A percentile compares a stretch with the other conserved stretches of the same genome.
phyloP scores from a whole-genome alignment of 2,329 filamentous ascomycete species.

The Claviceps humidiphila region DNA sequence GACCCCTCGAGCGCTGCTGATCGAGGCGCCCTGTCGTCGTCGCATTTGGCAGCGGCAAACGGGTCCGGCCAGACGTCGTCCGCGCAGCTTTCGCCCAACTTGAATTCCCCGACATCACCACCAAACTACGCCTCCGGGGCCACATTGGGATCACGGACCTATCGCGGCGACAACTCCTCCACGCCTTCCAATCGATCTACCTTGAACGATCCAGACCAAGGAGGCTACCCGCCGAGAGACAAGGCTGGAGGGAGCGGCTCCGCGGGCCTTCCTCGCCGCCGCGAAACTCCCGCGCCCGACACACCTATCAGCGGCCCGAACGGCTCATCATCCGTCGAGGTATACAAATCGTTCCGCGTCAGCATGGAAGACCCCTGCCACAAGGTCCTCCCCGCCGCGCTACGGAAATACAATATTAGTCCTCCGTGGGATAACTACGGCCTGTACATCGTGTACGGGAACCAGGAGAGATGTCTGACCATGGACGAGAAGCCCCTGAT shows the following conservation, averaged over 20 bases:
- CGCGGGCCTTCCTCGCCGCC: conserved; percentile 36
- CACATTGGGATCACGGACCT: conserved; percentile 48
- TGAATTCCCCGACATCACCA: conserved; percentile 58
- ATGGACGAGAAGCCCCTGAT: conserved; percentile 90
- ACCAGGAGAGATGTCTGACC: conserved; percentile 86
- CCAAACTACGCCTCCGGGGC: conserved; percentile 39
- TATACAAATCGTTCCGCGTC: conserved; percentile 97
- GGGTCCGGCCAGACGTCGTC: conserved; percentile 44
- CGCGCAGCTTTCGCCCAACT: conserved; percentile 50
- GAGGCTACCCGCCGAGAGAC: conserved; percentile 17
- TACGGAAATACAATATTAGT: conserved; percentile 98
- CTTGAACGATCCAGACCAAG: conserved; percentile 37
- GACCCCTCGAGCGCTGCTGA: conserved; percentile 58
- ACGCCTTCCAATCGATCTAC: conserved; percentile 41
- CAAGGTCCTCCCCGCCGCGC: conserved; percentile 86
- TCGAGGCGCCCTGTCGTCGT: conserved; percentile 52
- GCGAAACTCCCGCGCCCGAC: conserved; percentile 49
- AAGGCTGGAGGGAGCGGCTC: conserved; percentile 10
- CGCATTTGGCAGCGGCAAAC: conserved; percentile 58
- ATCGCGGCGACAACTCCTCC: conserved; percentile 38
- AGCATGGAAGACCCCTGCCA: conserved; percentile 97
- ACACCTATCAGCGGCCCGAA: conserved; percentile 45
- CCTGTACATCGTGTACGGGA: conserved; percentile 96
- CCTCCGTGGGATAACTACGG: conserved; percentile 97
- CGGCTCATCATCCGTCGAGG: conserved; percentile 61